Conservation (phyloP, 2,329 filamentous ascomycete species). For the Cercospora janseana region DNA sequence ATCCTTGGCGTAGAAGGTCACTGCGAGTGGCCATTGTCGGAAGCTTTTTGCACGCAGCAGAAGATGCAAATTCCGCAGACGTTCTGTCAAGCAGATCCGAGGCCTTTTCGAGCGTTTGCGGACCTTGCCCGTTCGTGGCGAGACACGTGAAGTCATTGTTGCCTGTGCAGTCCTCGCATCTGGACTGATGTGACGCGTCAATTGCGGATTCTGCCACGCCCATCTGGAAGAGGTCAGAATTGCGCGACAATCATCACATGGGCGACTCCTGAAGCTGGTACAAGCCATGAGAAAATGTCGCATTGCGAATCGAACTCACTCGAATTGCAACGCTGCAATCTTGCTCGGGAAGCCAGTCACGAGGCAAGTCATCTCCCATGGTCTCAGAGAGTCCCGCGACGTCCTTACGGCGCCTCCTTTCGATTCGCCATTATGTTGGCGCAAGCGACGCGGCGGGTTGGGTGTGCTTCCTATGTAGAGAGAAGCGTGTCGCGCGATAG, state of each 20-base stretch:
- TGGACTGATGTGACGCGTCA: slow-evolving; percentile 72
- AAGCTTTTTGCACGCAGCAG: slow-evolving; percentile 79
- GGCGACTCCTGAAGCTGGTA: no score
- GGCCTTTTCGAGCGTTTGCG: slow-evolving; percentile 57
- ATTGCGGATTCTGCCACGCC: slow-evolving; percentile 84
- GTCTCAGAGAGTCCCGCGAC: slow-evolving; percentile 63
- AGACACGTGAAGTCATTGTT: slow-evolving; percentile 35
- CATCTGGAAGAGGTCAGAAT: slow-evolving; percentile 56
- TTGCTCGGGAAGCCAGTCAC: slow-evolving; percentile 87
- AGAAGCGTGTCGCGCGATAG: slow-evolving; percentile 66
- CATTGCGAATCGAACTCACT: slow-evolving; percentile 56
- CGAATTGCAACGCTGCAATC: slow-evolving; percentile 87
- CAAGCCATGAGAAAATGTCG: slow-evolving; percentile 1
- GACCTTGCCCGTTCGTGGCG: slow-evolving; percentile 42
- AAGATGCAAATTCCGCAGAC: slow-evolving; percentile 77
- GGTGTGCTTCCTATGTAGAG: slow-evolving; percentile 93
- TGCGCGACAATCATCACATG: not conserved
- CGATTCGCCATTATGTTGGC: slow-evolving; percentile 84
- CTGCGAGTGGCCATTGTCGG: slow-evolving; percentile 72
- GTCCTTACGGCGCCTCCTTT: slow-evolving; percentile 82
- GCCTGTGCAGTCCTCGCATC: slow-evolving; percentile 58
- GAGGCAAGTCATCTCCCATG: slow-evolving; percentile 87
- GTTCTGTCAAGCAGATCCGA: slow-evolving; percentile 60
- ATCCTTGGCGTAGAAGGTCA: slow-evolving; percentile 75
- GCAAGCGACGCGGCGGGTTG: slow-evolving; percentile 76